Evolutionary conservation across 2,329 filamentous ascomycete species (phyloP).

Genomic region (Trichoderma polysporum): DNA sequence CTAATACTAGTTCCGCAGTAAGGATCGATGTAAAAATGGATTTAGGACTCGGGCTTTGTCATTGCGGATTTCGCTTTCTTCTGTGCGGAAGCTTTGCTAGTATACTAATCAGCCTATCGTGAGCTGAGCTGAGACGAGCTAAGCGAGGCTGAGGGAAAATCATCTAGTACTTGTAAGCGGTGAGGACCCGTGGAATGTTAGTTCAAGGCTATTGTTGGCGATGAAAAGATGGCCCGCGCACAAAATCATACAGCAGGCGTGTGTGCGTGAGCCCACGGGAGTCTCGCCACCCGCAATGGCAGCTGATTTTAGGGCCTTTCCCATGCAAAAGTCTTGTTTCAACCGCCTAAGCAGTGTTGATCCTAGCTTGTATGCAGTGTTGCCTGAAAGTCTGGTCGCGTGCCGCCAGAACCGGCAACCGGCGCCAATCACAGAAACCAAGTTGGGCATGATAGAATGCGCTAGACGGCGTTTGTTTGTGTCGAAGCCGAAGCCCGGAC

Average conservation of each 20-base stretch:
- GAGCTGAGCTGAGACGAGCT: slow-evolving; percentile 10
- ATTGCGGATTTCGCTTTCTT: background rate
- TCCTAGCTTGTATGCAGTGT: background rate
- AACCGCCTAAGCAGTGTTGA: too few species aligned
- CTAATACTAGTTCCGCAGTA: background rate
- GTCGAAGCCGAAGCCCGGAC: background rate
- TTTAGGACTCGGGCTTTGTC: background rate
- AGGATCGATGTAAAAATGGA: background rate
- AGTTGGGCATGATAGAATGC: background rate
- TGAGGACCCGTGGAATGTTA: background rate
- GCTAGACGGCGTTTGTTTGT: background rate
- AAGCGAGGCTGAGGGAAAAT: background rate
- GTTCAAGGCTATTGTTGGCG: background rate
- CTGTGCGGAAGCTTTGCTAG: background rate
- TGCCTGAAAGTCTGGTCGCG: slow-evolving; percentile 2
- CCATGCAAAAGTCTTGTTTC: background rate
- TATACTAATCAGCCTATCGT: background rate
- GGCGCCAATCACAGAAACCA: slow-evolving; percentile 3
- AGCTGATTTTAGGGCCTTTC: background rate
- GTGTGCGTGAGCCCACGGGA: background rate
- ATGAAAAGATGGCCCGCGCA: background rate
- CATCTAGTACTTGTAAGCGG: background rate
- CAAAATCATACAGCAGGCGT: background rate
- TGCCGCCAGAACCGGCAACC: slow-evolving; percentile 3
- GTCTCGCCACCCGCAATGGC: background rate